Base-by-base conservation (phyloP, 768 basidiomycete genomes). In the Piloderma croceum region DNA sequence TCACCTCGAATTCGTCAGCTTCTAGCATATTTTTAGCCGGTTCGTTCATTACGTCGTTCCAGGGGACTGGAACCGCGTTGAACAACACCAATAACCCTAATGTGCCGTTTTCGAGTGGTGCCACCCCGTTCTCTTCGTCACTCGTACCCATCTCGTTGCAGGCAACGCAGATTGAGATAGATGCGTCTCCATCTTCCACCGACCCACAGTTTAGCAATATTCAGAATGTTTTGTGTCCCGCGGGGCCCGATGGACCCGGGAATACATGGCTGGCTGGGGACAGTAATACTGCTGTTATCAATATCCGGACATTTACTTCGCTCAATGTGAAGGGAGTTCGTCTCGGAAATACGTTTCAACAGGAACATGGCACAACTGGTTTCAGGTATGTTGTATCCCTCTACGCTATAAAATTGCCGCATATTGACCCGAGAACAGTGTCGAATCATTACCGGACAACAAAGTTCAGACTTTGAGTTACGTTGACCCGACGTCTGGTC, bases 371-470 rank as follows among this genome's bases (percentile, higher is more conserved):
- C 31, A 94, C 94, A 1, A 87, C 79, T n/a, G 74, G 69, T 4
- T 99, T 99, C 64, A 84, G 76, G 93, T 93, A 60, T 39, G 78
- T 55, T 22, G 27, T 32, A 35, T 5, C 6, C 21, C 24, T 34
- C 20, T 34, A 41, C 33, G 25, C 36, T 19, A 38, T 31, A 22
- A 9, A 36, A 21, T 36, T 19, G 33, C 43, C 36, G 33, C 23
- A 15, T 20, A 10, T 34, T 24, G 24, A 23, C 45, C 31, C 35
- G 27, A 42, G n/a, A n/a, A n/a, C n/a, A 94, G 93, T 52, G 67
- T 93, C 31, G 82, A 84, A 1, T 81, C 92, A 24, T 81, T 97
- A 45, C 96, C 96, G 0, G 87, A 94, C 60, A 92, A 96, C 60
- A 71, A 71, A 5, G 77, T 90, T 10, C 82, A 83, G 58, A 73